Base-by-base conservation (phyloP, 2,329 filamentous ascomycete genomes). In the Penicillium sp. region DNA sequence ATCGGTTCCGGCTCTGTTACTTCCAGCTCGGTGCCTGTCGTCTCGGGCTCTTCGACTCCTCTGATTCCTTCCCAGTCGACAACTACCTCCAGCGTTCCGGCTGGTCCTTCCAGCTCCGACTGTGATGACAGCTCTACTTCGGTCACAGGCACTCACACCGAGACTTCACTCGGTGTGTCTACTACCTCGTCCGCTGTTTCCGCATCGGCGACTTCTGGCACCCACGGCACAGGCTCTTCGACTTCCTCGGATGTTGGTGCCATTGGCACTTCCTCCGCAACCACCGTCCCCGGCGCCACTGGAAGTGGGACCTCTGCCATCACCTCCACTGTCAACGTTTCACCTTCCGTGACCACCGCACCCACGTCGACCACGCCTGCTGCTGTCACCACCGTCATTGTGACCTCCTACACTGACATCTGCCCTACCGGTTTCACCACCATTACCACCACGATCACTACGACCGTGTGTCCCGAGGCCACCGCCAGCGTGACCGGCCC, bases 371-470 rank as follows among this genome's bases (percentile, higher is more conserved):
- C 57, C 3, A 50, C 52, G 39, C 49, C 59, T 1, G 52, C 46
- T 36, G 68, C 62, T 5, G 60, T 61, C 34, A 70, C 68, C 8
- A 69, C 68, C 9, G 52, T 71, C 13, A 63, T 70, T 43, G 59
- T 64, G 33, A 73, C 70, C 29, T 68, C 67, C 13, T 73, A 72
- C 51, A 63, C 65, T 6, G 65, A 68, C 43, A 67, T 73, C 53
- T 73, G 70, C 48, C 66, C 71, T 4, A 70, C 68, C 26, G 71
- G 71, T 5, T 72, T 68, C 54, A 71, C 66, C 34, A 72, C 67
- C 5, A 61, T 71, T 42, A 70, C 66, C 2, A 66, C 65, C 3
- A 68, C 67, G 1, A 61, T 65, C 39, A 72, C 69, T 8, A 68
- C 66, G 12, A 68, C 62, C 4, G 64, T 66, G 45, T 70, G 66